These are phyloP conservation scores for Ophiocordyceps unilateralis DNA, from an alignment of 2,329 filamentous ascomycete species.

Conservation along the genomic window DNA sequence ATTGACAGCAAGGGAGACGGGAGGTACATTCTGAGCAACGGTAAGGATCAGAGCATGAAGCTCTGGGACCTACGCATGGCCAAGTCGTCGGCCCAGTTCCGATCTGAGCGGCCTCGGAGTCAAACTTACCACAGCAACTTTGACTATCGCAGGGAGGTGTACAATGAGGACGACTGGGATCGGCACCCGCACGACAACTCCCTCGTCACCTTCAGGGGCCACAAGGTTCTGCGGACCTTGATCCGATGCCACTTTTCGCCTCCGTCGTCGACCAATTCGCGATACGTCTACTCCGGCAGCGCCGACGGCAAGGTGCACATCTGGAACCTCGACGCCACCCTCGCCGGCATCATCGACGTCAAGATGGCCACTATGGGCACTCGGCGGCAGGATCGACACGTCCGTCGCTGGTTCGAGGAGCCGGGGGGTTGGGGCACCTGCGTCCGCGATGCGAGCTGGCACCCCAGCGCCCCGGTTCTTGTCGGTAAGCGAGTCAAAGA, in stretches of 20 bases:
- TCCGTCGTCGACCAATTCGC: conserved; percentile 64
- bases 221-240: conserved; percentile 73
- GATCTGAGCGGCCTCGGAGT: conserved; percentile 34
- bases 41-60: conserved; percentile 94
- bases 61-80: conserved; percentile 90
- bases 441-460: conserved; percentile 81
- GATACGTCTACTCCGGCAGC: conserved; percentile 87
- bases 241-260: conserved; percentile 95
- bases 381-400: conserved; percentile 35
- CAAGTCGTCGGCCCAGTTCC: conserved; percentile 53
- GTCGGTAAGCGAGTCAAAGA: conserved; percentile 32
- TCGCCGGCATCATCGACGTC: conserved; percentile 66
- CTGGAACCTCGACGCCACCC: conserved; percentile 83
- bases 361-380: conserved; percentile 48
- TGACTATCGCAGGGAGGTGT: conserved; percentile 57
- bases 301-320: conserved; percentile 80
- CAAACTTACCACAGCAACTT: conserved; percentile 41
- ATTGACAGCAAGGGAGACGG: conserved; percentile 55
- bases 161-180: conserved; percentile 44
- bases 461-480: conserved; percentile 66
- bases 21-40: conserved; percentile 79
- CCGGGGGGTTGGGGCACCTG: conserved; percentile 53
- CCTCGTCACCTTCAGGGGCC: conserved; percentile 82
- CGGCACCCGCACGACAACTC: conserved; percentile 68
- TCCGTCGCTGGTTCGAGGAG: conserved; percentile 39